Conservation (phyloP, 78 protist species). For the Acrasis kona region DNA sequence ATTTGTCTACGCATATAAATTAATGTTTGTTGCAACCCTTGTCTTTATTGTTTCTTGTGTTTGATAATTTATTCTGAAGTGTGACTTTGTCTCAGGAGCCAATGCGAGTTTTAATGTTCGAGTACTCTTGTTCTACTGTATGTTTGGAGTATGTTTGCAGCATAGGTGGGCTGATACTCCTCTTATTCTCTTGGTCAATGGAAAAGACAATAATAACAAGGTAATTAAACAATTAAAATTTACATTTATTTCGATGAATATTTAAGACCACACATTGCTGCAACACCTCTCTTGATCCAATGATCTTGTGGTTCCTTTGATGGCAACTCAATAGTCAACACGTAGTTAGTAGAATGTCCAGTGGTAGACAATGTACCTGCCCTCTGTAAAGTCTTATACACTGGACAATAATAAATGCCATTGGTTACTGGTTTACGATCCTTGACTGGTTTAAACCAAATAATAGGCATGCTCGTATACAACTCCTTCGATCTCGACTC, state of each 20-base stretch:
- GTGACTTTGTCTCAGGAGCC: no score
- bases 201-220: no score
- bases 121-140: no score
- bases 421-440: not conserved
- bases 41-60: no score
- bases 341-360: slow-evolving; percentile 69
- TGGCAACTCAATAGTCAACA: slow-evolving; percentile 50
- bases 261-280: slow-evolving; percentile 44
- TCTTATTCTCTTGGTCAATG: no score
- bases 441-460: slow-evolving; percentile 44
- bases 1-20: no score
- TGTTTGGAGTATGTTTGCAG: no score
- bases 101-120: no score
- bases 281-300: slow-evolving; percentile 76
- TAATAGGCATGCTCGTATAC: slow-evolving; percentile 59
- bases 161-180: no score
- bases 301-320: slow-evolving; percentile 11
- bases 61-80: no score
- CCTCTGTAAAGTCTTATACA: slow-evolving; percentile 52
- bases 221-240: no score
- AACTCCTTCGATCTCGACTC: slow-evolving; percentile 80
- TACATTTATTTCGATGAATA: slow-evolving; percentile 13
- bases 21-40: no score
- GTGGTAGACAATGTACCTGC: slow-evolving; percentile 57
- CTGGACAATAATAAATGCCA: slow-evolving; percentile 60